phyloP scores from a whole-genome alignment of 352 stramenopile genomes.

The Phytophthora capsici region DNA sequence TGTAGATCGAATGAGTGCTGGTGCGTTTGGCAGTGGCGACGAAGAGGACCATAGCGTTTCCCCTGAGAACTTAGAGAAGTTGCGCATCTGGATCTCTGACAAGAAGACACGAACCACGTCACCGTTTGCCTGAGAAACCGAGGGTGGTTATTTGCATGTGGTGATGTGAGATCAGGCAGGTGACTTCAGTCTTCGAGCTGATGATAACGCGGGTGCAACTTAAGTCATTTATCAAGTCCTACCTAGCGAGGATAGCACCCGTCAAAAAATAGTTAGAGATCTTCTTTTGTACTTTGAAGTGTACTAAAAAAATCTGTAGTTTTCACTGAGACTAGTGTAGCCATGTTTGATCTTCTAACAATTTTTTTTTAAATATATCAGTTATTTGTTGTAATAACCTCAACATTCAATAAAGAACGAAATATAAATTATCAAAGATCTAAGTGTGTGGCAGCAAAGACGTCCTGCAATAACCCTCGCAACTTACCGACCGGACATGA shows the following conservation, averaged over 20 bases:
- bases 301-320: no score
- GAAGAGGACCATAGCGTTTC: constrained; percentile 26
- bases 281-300: constrained; percentile 6
- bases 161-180: constrained; percentile 13
- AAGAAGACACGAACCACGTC: constrained; percentile 82
- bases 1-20: constrained; percentile 46
- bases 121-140: constrained; percentile 57
- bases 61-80: constrained; percentile 70
- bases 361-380: not conserved
- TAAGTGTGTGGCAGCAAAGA: constrained; percentile 38
- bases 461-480: constrained; percentile 15
- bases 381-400: not conserved
- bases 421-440: not conserved
- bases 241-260: constrained; percentile 12
- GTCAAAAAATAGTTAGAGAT: constrained; percentile 32
- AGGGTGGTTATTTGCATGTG: constrained; percentile 27
- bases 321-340: no score
- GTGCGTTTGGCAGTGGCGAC: constrained; percentile 23
- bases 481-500: constrained; percentile 32
- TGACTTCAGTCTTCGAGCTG: constrained; percentile 3
- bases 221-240: constrained; percentile 21
- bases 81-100: constrained; percentile 90
- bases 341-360: no score
- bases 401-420: no score
- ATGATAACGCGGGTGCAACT: constrained; percentile 3